Evolutionary conservation across 2,329 filamentous ascomycete species (phyloP), one percentile per base, ranked within the genome.

Genomic region (Fusarium mangiferae): DNA sequence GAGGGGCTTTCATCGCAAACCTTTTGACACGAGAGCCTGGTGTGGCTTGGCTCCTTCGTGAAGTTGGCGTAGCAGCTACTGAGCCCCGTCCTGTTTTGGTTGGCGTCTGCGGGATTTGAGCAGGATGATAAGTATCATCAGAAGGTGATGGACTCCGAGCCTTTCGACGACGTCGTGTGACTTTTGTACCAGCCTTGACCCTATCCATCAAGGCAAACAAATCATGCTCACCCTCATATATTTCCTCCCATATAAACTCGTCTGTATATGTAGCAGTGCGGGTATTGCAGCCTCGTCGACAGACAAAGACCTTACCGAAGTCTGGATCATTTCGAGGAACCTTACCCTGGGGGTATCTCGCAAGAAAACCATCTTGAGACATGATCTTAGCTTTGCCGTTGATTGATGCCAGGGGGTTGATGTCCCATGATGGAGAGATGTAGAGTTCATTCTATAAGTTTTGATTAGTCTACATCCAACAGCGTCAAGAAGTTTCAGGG

Each of bases 221-320:
- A n/a, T 91, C 87, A 28, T 86, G 85, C 38, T 86, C 86, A n/a
- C 90, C 91, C 1, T 85, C 86, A 77, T 94, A 97, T 5, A 97
- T 83, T 48, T 98, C 90, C 79, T 98, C 95, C 96, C 96, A 99
- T 4, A 89, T 81, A 75, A 99, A 98, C 77, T 98, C 95, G 20
- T 96, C 91, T 0, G 96, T 98, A 80, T 98, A 99, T 28, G 91
- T 95, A 26, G 94, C 93, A 30, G 95, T 97, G 66, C 95, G 88
- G 18, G 94, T 93, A 80, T 97, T 97, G 79, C 95, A 97, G 28
- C 94, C 96, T 80, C 96, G 88, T 58, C 95, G 91, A 79, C 96
- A 98, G 55, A 98, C 84, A 78, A 98, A 98, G 24, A 93, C 91
- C 83, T 97, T 98, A 73, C 94, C 94, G 80, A 90, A 91, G 76